Percentiles rank a stretch among this genome's conserved stretches.
Evolutionary conservation across 2,329 filamentous ascomycete genomes (phyloP).

Genomic region (Aspergillus caelatus): DNA sequence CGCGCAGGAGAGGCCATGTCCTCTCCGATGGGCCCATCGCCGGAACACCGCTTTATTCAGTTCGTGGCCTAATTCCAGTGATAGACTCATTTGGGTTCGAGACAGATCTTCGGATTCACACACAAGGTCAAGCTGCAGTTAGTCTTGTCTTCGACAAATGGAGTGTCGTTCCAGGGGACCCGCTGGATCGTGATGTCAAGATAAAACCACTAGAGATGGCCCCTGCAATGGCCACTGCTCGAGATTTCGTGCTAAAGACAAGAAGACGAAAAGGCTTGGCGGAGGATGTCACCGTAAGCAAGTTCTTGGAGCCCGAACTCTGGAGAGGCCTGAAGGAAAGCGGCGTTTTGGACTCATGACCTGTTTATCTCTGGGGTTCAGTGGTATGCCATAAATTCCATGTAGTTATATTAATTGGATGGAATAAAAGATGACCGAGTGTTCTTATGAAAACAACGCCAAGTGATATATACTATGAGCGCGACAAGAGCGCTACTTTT

Average conservation of each 20-base stretch:
- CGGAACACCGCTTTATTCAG: constrained; percentile 89
- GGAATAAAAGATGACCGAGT: not conserved
- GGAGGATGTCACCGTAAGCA: constrained; percentile 93
- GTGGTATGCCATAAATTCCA: not conserved
- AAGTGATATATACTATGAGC: not conserved
- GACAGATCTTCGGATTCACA: constrained; percentile 94
- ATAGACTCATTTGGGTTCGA: constrained; percentile 98
- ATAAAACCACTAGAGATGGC: constrained; percentile 85
- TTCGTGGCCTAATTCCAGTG: constrained; percentile 87
- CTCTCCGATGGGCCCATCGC: constrained; percentile 92
- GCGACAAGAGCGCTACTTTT: not conserved
- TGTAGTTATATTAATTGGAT: constrained; percentile 26
- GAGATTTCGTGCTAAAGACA: constrained; percentile 97
- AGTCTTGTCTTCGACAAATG: constrained; percentile 93
- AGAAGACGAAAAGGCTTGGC: constrained; percentile 88
- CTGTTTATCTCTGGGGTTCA: constrained; percentile 5
- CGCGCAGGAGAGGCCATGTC: constrained; percentile 86
- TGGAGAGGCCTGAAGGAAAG: constrained; percentile 87
- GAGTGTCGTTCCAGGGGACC: constrained; percentile 94
- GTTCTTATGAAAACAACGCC: not conserved
- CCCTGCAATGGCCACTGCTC: constrained; percentile 80
- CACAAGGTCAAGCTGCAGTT: constrained; percentile 87
- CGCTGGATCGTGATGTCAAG: constrained; percentile 83
- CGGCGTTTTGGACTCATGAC: constrained; percentile 72
- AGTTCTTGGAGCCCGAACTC: constrained; percentile 93